Evolutionary conservation across 257 asterid species (phyloP), one percentile per base, ranked within the genome.

Genomic region (Thymus mandschuricus): DNA sequence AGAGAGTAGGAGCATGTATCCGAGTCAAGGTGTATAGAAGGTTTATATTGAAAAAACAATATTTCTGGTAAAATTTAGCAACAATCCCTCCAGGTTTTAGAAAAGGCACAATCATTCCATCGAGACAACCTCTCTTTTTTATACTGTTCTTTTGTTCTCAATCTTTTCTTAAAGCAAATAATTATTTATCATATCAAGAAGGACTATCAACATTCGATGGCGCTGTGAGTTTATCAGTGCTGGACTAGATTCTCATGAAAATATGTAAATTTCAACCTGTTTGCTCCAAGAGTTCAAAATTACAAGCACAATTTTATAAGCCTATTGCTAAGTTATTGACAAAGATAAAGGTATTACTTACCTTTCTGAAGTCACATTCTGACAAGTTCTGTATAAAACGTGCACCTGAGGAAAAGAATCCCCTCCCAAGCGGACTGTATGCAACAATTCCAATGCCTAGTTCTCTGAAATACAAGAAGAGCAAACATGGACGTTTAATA

Each of bases 361-460:
- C 88, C 88, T 81, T 83, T 38, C 85, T 79, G 29, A 8, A 29
- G 75, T 84, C 89, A 1, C 82, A 76, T 50, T 81, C 83, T 9
- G 78, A 10, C 27, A 81, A 64, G 71, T 71, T 81, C 70, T 84
- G 76, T 10, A 71, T 31, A 71, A 81, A 68, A 27, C 65, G 67
- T 6, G 79, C 78, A 10, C 86, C 88, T 0, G 73, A 57, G 31
- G 88, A 76, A 27, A 84, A 72, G 81, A 84, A 84, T 27, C 88
- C 88, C 1, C 82, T 78, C 10, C 84, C 88, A n/a, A 84, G 88
- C 29, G 89, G 86, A 81, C 86, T 84, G 72, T 84, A 77, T 35
- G 89, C 78, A 27, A 84, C 86, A 61, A 84, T 79, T 34, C 85
- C 86, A 64, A 84, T 81, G 21, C 89, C 89, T 52, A 84, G 89